Base-by-base conservation (phyloP, 768 basidiomycete genomes). In the Lactifluus pinguis region DNA sequence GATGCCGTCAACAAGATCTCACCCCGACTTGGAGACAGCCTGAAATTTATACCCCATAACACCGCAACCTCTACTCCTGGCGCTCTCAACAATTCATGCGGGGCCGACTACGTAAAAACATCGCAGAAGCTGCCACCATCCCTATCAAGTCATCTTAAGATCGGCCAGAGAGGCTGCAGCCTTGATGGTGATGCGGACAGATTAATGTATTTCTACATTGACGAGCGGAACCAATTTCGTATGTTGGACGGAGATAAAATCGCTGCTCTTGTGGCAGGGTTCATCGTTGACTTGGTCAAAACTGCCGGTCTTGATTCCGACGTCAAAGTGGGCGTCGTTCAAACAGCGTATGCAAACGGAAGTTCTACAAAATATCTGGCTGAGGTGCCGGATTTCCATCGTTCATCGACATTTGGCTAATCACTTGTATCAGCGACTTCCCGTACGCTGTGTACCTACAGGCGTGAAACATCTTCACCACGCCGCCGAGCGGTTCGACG, bases 181-280 rank as follows among this genome's bases (percentile, higher is more conserved):
- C 80, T 97, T 57, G 97, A 99, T 66, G 97, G 97, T 41, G 97
- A 99, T 72, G 97, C 97, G 4, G 97, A 99, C 75, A 85, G 97
- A 42, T 76, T 99, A 66, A 95, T 99, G 69, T 99, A 93, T 71
- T 98, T 85, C 75, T 98, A 97, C 72, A 74, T 92, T 61, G 90
- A 93, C 70, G 83, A 86, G 61, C 77, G 79, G 34, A 79, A 82
- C 38, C 77, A 80, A 55, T 99, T 98, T 77, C 87, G 84, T 68
- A 84, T 99, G 82, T 81, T 99, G 45, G 97, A 99, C 66, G 97
- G 97, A 11, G 97, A 99, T 76, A 99, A 98, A 80, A 98, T 98
- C 60, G 91, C 97, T 4, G 86, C 89, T 0, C 79, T 99, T 39
- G 92, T 92, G 25, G 92, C 97, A 10, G 86, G 90, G 30, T 98